Base-by-base conservation (phyloP, 2,329 filamentous ascomycete genomes). In the Pseudogymnoascus sp. region DNA sequence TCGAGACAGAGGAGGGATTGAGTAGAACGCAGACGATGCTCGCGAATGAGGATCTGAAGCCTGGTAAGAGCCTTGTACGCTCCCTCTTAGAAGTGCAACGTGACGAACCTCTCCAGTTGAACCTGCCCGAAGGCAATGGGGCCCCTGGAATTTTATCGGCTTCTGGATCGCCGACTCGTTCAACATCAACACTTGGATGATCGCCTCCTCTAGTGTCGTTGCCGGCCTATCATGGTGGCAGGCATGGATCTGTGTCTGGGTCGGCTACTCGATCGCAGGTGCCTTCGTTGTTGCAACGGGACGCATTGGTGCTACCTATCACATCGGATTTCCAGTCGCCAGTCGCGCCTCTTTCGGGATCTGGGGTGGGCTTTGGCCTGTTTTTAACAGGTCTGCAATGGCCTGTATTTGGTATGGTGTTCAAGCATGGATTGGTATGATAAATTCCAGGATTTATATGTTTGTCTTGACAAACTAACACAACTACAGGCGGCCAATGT, bases 111-210 rank as follows among this genome's bases (percentile, higher is more conserved):
- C 12, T 63, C 80, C 85, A 70, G 91, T 97, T 60, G 91, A 95
- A 72, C 86, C 85, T 14, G 85, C 84, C 66, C 84, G 91, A 63
- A 85, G 92, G 62, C 84, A 90, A 82, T 97, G 92, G 92, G 86
- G 86, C 16, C 78, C 88, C 31, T 91, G 89, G 85, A 96, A 96
- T 74, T 96, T 92, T 72, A 88, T 96, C 41, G 89, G 85, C 12
- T 94, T 94, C 72, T 93, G 90, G 90, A 83, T 94, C 70, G 88
- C 89, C 31, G 90, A 93, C 75, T 89, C 85, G 0, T 91, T 92
- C 78, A 93, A 93, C 74, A 91, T 94, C 72, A 94, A 93, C 75
- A 94, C 91, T 1, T 95, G 91, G 92, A 96, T 95, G 90, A 94
- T 95, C 66, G 89, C 90, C 0, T 91, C 89, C 1, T 86, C 89